Conservation (phyloP, 768 basidiomycete species). For the Mycena floridula region DNA sequence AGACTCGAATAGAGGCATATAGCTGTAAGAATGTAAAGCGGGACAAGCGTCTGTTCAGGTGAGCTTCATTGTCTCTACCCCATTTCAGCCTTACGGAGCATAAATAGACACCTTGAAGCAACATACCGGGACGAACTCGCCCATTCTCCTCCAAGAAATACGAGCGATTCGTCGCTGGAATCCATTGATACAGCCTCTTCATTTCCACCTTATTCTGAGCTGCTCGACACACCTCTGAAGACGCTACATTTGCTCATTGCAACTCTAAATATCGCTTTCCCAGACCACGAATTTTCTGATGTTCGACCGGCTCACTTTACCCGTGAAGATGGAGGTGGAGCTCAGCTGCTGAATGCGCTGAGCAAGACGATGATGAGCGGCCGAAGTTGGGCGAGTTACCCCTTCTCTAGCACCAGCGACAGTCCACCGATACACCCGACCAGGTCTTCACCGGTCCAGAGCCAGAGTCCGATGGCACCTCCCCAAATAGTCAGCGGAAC, state of each 20-base stretch:
- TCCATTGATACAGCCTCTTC: slow-evolving; percentile 79
- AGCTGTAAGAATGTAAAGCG: slow-evolving; percentile 96
- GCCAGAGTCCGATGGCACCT: slow-evolving; percentile 61
- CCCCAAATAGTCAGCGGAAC: slow-evolving; percentile 75
- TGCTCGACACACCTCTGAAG: too few relatives aligned
- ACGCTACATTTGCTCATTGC: slow-evolving; percentile 95
- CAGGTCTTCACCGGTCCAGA: slow-evolving; percentile 62
- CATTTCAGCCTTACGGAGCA: too few relatives aligned
- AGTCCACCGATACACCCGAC: slow-evolving; percentile 73
- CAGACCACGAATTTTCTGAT: slow-evolving; percentile 95
- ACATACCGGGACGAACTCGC: slow-evolving; percentile 56
- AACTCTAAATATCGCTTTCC: slow-evolving; percentile 95
- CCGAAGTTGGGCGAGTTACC: slow-evolving; percentile 83
- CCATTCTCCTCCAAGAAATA: slow-evolving; percentile 1
- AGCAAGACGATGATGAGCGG: slow-evolving; percentile 79
- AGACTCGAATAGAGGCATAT: slow-evolving; percentile 94
- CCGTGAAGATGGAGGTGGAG: slow-evolving; percentile 71
- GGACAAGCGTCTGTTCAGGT: slow-evolving; percentile 97
- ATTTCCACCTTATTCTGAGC: too few relatives aligned
- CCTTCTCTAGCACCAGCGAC: slow-evolving; percentile 63
- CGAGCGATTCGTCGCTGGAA: slow-evolving; percentile 20
- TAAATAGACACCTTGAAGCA: slow-evolving; percentile 79
- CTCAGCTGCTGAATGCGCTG: slow-evolving; percentile 76
- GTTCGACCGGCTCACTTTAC: slow-evolving; percentile 87
- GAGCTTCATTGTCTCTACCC: too few relatives aligned